Conservation (phyloP, 176 grass and related monocot genomes). For the Chloris gayana region DNA sequence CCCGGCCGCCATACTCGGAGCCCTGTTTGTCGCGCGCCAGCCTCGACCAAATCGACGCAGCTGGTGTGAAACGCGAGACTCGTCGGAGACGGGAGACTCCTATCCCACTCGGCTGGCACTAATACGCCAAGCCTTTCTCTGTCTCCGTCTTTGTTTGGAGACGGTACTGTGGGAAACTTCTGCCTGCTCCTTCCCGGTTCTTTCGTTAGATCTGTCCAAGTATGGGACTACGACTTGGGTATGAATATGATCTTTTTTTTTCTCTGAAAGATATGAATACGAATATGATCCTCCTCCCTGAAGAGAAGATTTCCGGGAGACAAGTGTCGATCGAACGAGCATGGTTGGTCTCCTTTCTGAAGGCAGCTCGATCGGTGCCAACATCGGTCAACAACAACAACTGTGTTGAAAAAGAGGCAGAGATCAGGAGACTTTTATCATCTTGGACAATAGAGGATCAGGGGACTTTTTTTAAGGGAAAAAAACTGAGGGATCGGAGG, state of each 20-base stretch:
- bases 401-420: not conserved
- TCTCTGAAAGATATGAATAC: not conserved
- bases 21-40: constrained; percentile 9
- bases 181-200: not conserved
- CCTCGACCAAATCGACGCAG: not conserved
- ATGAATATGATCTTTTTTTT: not conserved
- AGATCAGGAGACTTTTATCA: not conserved
- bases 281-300: not conserved
- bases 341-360: not conserved
- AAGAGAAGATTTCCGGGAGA: not conserved
- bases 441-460: not conserved
- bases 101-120: not conserved
- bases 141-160: not conserved
- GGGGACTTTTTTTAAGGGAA: too few relatives aligned
- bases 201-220: not conserved
- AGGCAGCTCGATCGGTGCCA: not conserved
- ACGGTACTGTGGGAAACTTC: not conserved
- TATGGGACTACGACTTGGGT: not conserved
- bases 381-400: not conserved
- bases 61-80: not conserved
- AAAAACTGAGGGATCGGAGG: too few relatives aligned
- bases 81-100: not conserved
- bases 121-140: not conserved
- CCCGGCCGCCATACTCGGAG: constrained; percentile 30
- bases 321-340: not conserved